Conservation (phyloP, 345 rosid species). For the Draba incana region DNA sequence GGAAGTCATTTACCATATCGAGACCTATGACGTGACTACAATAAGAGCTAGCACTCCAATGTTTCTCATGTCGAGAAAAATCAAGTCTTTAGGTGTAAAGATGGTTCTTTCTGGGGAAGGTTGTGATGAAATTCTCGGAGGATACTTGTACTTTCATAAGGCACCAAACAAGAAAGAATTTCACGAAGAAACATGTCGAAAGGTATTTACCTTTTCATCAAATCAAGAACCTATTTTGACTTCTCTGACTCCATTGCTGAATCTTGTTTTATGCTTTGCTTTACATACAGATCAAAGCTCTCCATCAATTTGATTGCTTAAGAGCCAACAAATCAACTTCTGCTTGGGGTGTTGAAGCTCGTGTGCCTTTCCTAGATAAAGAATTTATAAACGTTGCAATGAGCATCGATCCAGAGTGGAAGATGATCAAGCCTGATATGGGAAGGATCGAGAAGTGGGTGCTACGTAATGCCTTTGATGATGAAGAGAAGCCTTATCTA, state of each 20-base stretch:
- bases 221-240: background rate
- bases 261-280: slow-evolving; percentile 13
- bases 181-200: slow-evolving; percentile 78
- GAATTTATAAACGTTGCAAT: slow-evolving; percentile 64
- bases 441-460: slow-evolving; percentile 87
- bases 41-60: slow-evolving; percentile 89
- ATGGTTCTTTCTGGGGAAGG: slow-evolving; percentile 92
- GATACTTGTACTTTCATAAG: slow-evolving; percentile 80
- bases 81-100: slow-evolving; percentile 81
- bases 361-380: slow-evolving; percentile 84
- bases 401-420: slow-evolving; percentile 86
- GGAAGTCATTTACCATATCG: slow-evolving; percentile 83
- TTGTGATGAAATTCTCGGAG: slow-evolving; percentile 85
- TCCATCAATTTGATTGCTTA: slow-evolving; percentile 83
- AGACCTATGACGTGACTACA: slow-evolving; percentile 83
- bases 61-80: slow-evolving; percentile 90
- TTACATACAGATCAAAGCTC: slow-evolving; percentile 67
- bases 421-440: slow-evolving; percentile 72
- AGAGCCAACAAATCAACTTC: slow-evolving; percentile 85
- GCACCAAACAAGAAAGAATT: slow-evolving; percentile 84
- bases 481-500: slow-evolving; percentile 64
- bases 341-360: slow-evolving; percentile 91
- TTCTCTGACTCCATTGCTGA: background rate
- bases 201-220: slow-evolving; percentile 44
- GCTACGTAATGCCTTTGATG: slow-evolving; percentile 83